Percentiles rank a stretch among this genome's conserved stretches.
These are phyloP conservation scores for Podaxis sp. DNA, from an alignment of 768 basidiomycete species.

Conservation along the genomic window DNA sequence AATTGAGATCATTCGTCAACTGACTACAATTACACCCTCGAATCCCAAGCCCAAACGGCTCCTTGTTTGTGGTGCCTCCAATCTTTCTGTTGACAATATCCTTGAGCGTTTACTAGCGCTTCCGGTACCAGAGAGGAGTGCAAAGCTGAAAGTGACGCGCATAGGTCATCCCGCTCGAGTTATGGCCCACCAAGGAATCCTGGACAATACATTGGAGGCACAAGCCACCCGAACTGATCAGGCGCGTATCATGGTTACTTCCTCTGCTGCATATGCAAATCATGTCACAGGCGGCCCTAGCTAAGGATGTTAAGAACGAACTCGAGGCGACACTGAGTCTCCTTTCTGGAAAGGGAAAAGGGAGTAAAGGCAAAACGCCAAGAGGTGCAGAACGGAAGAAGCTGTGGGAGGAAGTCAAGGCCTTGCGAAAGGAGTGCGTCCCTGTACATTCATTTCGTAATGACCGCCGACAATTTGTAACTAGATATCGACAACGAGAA, in stretches of 20 bases:
- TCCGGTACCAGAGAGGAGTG: slow-evolving; percentile 47
- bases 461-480: not conserved
- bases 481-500: slow-evolving; percentile 87
- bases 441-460: slow-evolving; percentile 1
- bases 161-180: slow-evolving; percentile 96
- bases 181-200: slow-evolving; percentile 64
- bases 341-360: slow-evolving; percentile 74
- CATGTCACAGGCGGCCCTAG: slow-evolving; percentile 62
- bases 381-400: slow-evolving; percentile 75
- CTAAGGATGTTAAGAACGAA: slow-evolving; percentile 88
- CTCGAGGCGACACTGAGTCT: slow-evolving; percentile 65
- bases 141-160: slow-evolving; percentile 70
- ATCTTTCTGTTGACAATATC: slow-evolving; percentile 95
- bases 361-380: slow-evolving; percentile 68
- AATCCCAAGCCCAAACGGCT: slow-evolving; percentile 59
- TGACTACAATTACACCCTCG: slow-evolving; percentile 47
- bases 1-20: slow-evolving; percentile 89
- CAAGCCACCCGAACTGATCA: slow-evolving; percentile 76
- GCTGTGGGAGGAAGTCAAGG: slow-evolving; percentile 85
- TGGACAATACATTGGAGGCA: slow-evolving; percentile 71
- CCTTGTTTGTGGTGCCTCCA: slow-evolving; percentile 91
- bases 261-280: not conserved
- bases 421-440: slow-evolving; percentile 85
- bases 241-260: slow-evolving; percentile 19
- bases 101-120: slow-evolving; percentile 78